Conservation (phyloP, 768 basidiomycete genomes). For the Psilocybe cyanescens region DNA sequence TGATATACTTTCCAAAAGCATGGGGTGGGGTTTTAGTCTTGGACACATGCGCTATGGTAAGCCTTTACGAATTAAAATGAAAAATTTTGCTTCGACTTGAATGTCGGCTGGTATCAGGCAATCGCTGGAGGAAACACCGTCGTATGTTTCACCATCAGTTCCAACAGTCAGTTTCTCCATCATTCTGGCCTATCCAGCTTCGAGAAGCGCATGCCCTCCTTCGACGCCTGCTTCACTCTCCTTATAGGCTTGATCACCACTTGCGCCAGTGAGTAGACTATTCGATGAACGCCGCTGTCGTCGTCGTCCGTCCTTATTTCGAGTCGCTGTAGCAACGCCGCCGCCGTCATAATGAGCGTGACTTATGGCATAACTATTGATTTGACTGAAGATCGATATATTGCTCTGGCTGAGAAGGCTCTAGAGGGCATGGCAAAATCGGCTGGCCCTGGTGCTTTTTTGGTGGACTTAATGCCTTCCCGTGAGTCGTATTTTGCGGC, state of each 20-base stretch:
- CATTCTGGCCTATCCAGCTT: conserved; percentile 48
- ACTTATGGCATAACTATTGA: conserved; percentile 53
- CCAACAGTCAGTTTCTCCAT: conserved; percentile 42
- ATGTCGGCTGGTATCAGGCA: conserved; percentile 34
- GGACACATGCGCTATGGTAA: conserved; percentile 54
- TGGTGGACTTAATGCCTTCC: conserved; percentile 38
- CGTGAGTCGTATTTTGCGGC: conserved; percentile 15
- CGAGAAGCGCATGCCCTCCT: conserved; percentile 49
- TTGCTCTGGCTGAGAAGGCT: conserved; percentile 56
- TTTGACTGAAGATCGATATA: conserved; percentile 46
- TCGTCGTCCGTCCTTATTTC: neutral
- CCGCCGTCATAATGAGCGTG: conserved; percentile 56
- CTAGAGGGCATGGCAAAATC: conserved; percentile 54
- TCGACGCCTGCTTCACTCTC: conserved; percentile 44
- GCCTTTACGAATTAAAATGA: neutral
- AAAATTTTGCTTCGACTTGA: neutral
- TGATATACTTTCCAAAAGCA: conserved; percentile 21
- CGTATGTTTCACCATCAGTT: conserved; percentile 58
- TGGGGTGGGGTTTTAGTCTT: conserved; percentile 53
- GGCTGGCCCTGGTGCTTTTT: conserved; percentile 53
- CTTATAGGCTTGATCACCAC: conserved; percentile 48
- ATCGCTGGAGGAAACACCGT: conserved; percentile 55
- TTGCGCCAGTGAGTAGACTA: conserved; percentile 47
- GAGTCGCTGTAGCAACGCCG: conserved; percentile 42
- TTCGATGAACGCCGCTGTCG: neutral